Base-by-base conservation (phyloP, 2,329 filamentous ascomycete genomes). In the Juglanconis juglandina region DNA sequence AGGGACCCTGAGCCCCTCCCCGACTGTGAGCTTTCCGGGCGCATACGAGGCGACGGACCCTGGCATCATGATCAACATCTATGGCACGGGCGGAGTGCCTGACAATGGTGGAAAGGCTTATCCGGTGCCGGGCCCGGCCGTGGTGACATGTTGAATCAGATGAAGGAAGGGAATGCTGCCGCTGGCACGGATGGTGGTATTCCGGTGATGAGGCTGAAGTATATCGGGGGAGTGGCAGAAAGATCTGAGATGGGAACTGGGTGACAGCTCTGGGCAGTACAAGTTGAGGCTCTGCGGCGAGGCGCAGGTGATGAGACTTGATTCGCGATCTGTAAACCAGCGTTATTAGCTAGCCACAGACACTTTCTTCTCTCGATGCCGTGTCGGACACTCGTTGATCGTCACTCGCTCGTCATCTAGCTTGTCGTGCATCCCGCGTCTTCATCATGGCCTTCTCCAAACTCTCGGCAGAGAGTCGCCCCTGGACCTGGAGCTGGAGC, bases 1-100 rank as follows among this genome's bases (percentile, higher is more conserved):
- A 32, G 77, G 77, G 47, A 66, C 70, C 14, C 73, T 72, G 11
- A 66, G 58, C 59, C 60, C 70, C 2, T 66, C 68, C 32, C 64
- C 68, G 60, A 77, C 77, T 1, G 75, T 81, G 62, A 73, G 68
- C 68, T 77, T 81, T 70, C 79, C 79, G 0, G 75, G 77, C 14
- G 77, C 73, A 0, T 82, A 81, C 69, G 63, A 72, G 65, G 69
- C 73, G 52, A 73, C 66, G 53, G 75, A 81, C 67, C 74, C 79
- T 0, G 76, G 76, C 49, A 80, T 81, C 65, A 63, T 73, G 41
- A 70, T 76, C 71, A 81, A 77, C 68, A 81, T 81, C 67, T 80
- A 81, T 63, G 78, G 78, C 37, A 53, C 66, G 6, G 68, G 64
- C 1, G 77, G 77, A 10, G 65, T 72, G 66, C 74, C 77, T 4